phyloP scores from a whole-genome alignment of 176 grass and related monocot genomes.

The Phragmites australis region DNA sequence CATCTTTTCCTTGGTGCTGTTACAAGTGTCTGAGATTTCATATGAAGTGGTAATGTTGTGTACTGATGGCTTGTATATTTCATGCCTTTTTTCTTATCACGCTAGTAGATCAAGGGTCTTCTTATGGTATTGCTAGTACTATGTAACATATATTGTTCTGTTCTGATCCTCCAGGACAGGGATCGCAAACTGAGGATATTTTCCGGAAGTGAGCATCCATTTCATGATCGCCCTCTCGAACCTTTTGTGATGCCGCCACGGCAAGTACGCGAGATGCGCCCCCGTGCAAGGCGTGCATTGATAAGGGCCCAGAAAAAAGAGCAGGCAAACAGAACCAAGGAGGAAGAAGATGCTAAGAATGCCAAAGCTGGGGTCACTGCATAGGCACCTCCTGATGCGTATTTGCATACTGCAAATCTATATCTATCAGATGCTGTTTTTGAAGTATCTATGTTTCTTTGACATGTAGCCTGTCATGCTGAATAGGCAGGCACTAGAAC shows the following conservation, averaged over 20 bases:
- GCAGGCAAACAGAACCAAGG: slow-evolving; percentile 60
- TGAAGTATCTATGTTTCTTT: slow-evolving; percentile 1
- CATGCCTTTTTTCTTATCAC: background rate
- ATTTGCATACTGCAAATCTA: background rate
- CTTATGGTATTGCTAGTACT: background rate
- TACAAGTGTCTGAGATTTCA: background rate
- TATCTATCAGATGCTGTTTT: background rate
- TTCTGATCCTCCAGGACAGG: slow-evolving; percentile 61
- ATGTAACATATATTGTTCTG: background rate
- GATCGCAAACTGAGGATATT: slow-evolving; percentile 94
- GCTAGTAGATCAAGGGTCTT: background rate
- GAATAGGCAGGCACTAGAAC: slow-evolving; percentile 8
- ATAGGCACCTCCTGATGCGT: slow-evolving; percentile 27
- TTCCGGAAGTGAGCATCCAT: slow-evolving; percentile 66
- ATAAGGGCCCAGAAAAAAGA: slow-evolving; percentile 90
- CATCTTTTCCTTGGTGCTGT: background rate
- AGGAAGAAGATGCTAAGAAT: slow-evolving; percentile 44
- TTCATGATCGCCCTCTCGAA: slow-evolving; percentile 67
- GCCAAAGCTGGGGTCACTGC: slow-evolving; percentile 35
- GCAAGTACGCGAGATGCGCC: slow-evolving; percentile 79
- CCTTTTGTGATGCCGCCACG: slow-evolving; percentile 76
- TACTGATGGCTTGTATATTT: background rate
- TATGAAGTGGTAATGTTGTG: background rate
- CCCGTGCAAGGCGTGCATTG: slow-evolving; percentile 72
- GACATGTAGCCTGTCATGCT: background rate